A percentile compares a stretch with the other conserved stretches of the same genome.
These are phyloP conservation scores for Solanum chilense DNA, from an alignment of 257 asterid species.

Conservation along the genomic window DNA sequence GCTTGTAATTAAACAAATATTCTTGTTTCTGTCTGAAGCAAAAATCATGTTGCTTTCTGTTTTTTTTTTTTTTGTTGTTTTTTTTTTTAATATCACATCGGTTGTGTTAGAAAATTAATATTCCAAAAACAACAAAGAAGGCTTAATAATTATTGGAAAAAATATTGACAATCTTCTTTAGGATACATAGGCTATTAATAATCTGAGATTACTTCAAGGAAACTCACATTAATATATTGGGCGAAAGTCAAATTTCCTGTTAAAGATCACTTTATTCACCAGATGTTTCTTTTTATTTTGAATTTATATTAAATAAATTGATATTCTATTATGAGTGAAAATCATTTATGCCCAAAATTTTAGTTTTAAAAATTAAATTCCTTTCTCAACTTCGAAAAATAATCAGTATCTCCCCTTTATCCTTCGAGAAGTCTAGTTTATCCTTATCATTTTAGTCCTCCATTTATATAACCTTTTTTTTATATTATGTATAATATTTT, in stretches of 20 bases:
- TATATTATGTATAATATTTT: no score
- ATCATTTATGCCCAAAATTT: not conserved
- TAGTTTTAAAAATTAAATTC: no score
- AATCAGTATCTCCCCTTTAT: not conserved
- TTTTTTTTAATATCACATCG: no score
- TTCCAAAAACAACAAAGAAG: not conserved
- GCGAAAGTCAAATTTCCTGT: not conserved
- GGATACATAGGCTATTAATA: not conserved
- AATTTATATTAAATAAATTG: not conserved
- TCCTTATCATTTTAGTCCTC: not conserved
- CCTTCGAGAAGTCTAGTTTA: not conserved
- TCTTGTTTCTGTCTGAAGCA: not conserved
- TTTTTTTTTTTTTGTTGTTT: no score
- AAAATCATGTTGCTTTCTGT: not conserved
- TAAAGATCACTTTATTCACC: not conserved
- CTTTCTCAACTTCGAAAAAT: no score
- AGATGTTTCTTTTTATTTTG: not conserved
- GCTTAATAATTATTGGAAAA: no score
- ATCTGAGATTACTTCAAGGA: not conserved
- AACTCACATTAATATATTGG: not conserved
- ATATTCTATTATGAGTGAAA: not conserved
- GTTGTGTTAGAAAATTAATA: no score
- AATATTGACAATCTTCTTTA: not conserved
- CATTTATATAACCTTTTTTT: not conserved
- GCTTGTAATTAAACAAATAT: no score